phyloP scores from a whole-genome alignment of 2,329 filamentous ascomycete genomes.

The Polychaeton citri region DNA sequence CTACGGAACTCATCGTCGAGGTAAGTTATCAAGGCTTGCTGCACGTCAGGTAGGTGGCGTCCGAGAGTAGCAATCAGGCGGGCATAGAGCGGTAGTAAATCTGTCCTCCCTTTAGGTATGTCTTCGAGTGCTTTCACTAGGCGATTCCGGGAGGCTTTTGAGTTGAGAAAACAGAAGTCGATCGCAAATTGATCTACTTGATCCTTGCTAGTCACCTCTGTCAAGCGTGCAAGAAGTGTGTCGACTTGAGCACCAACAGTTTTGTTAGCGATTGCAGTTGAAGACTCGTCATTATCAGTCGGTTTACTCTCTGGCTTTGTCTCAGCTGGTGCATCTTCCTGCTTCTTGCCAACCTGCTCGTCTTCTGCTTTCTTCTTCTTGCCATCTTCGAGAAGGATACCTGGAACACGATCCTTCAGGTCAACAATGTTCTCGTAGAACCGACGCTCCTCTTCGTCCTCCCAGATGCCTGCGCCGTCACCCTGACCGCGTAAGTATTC shows the following conservation, averaged over 20 bases:
- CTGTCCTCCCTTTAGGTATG: constrained; percentile 83
- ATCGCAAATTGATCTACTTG: constrained; percentile 82
- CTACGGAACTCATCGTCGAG: constrained; percentile 95
- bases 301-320: constrained; percentile 34
- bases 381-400: constrained; percentile 80
- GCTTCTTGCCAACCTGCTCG: constrained; percentile 68
- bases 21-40: constrained; percentile 79
- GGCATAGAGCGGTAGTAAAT: constrained; percentile 83
- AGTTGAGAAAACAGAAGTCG: constrained; percentile 97
- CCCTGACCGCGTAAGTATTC: constrained; percentile 84
- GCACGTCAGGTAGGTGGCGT: constrained; percentile 88
- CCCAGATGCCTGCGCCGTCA: constrained; percentile 91
- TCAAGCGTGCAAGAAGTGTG: constrained; percentile 71
- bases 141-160: constrained; percentile 90
- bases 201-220: constrained; percentile 84
- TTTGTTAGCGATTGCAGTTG: constrained; percentile 92
- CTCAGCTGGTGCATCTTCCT: constrained; percentile 37
- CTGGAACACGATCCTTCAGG: constrained; percentile 87
- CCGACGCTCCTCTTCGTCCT: constrained; percentile 92
- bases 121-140: constrained; percentile 88
- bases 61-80: constrained; percentile 84
- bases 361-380: constrained; percentile 92
- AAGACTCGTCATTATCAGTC: constrained; percentile 61
- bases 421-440: constrained; percentile 98
- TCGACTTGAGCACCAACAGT: constrained; percentile 96